A percentile compares a stretch with the other conserved stretches of the same genome.
phyloP scores from a whole-genome alignment of 805 yeast species.

The Wickerhamiella azymoides region DNA sequence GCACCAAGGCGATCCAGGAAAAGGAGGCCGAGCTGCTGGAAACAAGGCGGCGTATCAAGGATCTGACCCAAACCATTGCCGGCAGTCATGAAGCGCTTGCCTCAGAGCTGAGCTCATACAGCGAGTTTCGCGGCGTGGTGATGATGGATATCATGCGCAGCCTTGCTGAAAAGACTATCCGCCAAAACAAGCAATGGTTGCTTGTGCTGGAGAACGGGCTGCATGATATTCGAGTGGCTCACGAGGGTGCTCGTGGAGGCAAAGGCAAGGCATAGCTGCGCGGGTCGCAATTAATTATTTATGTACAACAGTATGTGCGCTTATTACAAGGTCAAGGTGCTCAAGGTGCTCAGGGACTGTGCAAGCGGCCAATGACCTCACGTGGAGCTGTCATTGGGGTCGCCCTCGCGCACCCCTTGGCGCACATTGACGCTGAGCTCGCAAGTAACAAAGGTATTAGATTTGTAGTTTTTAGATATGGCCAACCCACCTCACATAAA shows the following conservation, averaged over 20 bases:
- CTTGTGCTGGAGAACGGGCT: neutral
- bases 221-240: neutral
- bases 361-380: too few species aligned
- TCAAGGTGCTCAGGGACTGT: too few species aligned
- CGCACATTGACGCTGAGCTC: too few species aligned
- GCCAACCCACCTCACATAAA: neutral
- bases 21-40: conserved; percentile 21
- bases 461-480: too few species aligned
- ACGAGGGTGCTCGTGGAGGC: too few species aligned
- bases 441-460: too few species aligned
- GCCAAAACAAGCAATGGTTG: neutral
- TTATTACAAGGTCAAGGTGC: too few species aligned
- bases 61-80: conserved; percentile 22
- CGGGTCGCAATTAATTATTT: too few species aligned
- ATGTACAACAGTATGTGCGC: too few species aligned
- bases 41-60: conserved; percentile 20
- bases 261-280: too few species aligned
- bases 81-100: conserved; percentile 27
- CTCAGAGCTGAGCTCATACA: conserved; percentile 26
- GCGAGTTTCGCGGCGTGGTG: conserved; percentile 24
- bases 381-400: too few species aligned
- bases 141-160: conserved; percentile 17
- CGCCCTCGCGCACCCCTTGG: too few species aligned
- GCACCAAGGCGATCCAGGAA: conserved; percentile 22
- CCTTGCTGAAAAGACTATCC: conserved; percentile 5